phyloP scores from a whole-genome alignment of 306 rosid genomes.

The Boehmeria nivea region DNA sequence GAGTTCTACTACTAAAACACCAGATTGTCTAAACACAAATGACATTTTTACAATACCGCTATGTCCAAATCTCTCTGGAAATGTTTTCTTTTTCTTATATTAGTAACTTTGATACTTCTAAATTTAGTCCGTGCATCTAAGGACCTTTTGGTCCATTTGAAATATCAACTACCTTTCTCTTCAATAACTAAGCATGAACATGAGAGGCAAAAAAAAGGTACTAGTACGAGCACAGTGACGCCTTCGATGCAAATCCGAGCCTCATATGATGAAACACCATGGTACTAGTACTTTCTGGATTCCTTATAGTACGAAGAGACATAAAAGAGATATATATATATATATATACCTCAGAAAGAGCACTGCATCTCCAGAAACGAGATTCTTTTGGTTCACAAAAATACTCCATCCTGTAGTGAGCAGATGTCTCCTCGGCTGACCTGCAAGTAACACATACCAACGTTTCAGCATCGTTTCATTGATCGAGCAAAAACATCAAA shows the following conservation, averaged over 20 bases:
- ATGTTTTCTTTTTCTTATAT: no score
- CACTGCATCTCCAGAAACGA: constrained; percentile 94
- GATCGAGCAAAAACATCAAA: constrained; percentile 20
- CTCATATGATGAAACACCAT: neutral
- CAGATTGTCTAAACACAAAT: neutral
- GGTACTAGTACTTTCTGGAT: constrained; percentile 6
- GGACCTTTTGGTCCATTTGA: no score
- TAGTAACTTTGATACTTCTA: no score
- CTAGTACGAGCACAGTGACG: neutral
- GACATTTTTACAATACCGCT: no score
- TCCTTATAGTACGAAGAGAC: neutral
- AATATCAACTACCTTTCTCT: neutral
- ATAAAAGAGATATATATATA: neutral
- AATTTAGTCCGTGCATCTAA: no score
- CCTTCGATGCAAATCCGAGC: neutral
- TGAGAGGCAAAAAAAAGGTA: no score
- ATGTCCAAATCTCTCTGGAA: no score
- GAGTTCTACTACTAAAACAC: neutral
- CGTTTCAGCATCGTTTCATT: constrained; percentile 18
- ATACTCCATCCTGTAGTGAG: constrained; percentile 97
- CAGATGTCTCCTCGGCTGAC: constrained; percentile 98
- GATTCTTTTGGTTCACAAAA: constrained; percentile 92
- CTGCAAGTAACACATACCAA: constrained; percentile 37
- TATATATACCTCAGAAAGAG: constrained; percentile 72
- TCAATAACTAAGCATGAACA: neutral